Base-by-base conservation (phyloP, 345 rosid genomes). In the Crucihimalaya himalaica region DNA sequence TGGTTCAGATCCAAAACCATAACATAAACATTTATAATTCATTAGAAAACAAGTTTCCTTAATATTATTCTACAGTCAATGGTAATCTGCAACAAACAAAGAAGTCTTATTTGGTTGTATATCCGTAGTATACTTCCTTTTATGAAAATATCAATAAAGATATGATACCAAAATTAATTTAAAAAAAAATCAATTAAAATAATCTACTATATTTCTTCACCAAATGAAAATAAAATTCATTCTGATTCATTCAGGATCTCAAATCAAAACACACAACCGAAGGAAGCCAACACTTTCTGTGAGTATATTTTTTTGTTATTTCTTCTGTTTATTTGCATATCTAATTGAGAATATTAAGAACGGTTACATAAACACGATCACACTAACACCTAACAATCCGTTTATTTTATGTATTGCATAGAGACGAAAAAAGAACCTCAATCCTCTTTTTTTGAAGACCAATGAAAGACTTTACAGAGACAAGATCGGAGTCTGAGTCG, bases 111-210 rank as follows among this genome's bases (percentile, higher is more conserved):
- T 31, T 64, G 39, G 52, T 11, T 28, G 12, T 21, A 15, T 43
- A 45, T 13, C 64, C 28, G 14, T 64, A 21, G 32, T 16, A 63
- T 63, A 53, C 15, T 72, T 63, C 70, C 56, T n/a, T 54, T n/a
- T 10, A 42, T 43, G 6, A 25, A 35, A 40, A 15, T 37, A 34
- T 48, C 21, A 60, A 16, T 15, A 64, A 16, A 55, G 51, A 66
- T 56, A 16, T 56, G 59, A 18, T 73, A 46, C 66, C 72, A 65
- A 45, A 46, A 56, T 16, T 46, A 47, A 19, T 11, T 3, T 13
- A 25, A 37, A 39, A 63, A 2, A 53, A 19, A 19, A 50, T 35
- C 23, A n/a, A 9, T 23, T 51, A 5, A 62, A 40, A 4, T 18
- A 40, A 4, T 11, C 1, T 60, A 35, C 21, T 39, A 50, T 16